Base-by-base conservation (phyloP, 306 rosid species). In the Begonia masoniana region DNA sequence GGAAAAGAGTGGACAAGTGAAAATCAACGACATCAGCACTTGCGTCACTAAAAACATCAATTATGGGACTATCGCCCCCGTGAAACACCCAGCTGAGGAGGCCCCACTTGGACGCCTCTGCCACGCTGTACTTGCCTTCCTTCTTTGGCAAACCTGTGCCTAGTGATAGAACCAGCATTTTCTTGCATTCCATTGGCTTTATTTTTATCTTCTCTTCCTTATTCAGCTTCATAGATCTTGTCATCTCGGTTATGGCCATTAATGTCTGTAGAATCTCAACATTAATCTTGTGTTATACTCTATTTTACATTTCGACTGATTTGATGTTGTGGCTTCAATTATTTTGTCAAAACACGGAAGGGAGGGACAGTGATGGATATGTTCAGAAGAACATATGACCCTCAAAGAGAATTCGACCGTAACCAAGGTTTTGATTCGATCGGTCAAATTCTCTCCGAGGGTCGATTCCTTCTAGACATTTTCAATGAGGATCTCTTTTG, bases 11-110 rank as follows among this genome's bases (percentile, higher is more conserved):
- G 45, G 77, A 76, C 10, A 71, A 68, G 12, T 56, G 74, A 59
- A 65, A 56, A n/a, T 76, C 77, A 5, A 71, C 81, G 57, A 76
- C 62, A 47, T 76, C 81, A 2, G 77, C 56, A 42, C 74, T 61
- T 1, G 77, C 77, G 56, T 76, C 69, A 1, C 41, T 3, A 12
- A 41, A 71, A 43, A 68, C 39, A 15, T 76, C 78, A 13, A 68
- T 13, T 9, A 76, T 15, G 10, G 78, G 75, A 0, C 64, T 68
- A 6, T 13, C 53, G 9, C 77, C 77, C 8, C 57, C 53, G 31
- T 68, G 12, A 35, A 43, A 68, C 6, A 76, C 7, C 81, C 74
- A 76, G n/a, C 13, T 54, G 15, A 71, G 4, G 48, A 54, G 2
- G 9, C 77, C 77, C 81, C 77, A 71, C 51, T 61, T 36, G 35